Evolutionary conservation across 2,329 filamentous ascomycete genomes (phyloP), one percentile per base, ranked within the genome.

Genomic region (Lithohypha guttulata): DNA sequence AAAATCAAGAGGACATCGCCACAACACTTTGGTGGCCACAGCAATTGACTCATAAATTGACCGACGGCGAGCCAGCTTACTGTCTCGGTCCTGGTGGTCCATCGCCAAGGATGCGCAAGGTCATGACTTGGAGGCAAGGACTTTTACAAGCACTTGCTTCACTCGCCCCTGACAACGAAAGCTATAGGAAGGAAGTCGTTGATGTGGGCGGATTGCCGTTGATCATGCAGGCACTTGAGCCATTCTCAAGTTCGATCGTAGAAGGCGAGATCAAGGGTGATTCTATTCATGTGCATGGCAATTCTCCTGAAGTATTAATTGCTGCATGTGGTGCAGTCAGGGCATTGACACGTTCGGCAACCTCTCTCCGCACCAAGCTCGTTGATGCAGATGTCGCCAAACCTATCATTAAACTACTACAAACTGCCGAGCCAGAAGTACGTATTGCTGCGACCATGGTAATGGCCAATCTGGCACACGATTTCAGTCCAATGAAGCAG

Each of bases 401-500:
- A 49, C 87, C 87, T 3, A 65, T 94, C 6, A 81, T 87, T 49
- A 68, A 69, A 20, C 75, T 95, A 31, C 68, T 96, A 47, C 76
- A 70, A 42, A 81, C 91, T 58, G 69, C 71, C 5, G 76, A 91
- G 49, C 63, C 84, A 21, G 78, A 89, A 37, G 79, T 96, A 3
- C 81, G 87, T 55, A 79, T 91, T 55, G 85, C 86, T 34, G 85
- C 89, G 4, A 93, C 85, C 0, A 79, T 82, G 23, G 79, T 81
- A 5, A 74, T 93, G 26, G 85, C 80, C 51, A 98, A 98, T 57
- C 62, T 98, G 34, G 73, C 93, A 4, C 69, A 86, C 32, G 84
- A 93, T 46, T 84, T 93, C 51, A 95, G 87, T 55, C 87, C 91
- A 1, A 86, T 95, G 76, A 79, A 84, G 59, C 78, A 85, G 77